These are phyloP conservation scores for Fusarium agapanthi DNA, from an alignment of 2,329 filamentous ascomycete species.

Conservation along the genomic window DNA sequence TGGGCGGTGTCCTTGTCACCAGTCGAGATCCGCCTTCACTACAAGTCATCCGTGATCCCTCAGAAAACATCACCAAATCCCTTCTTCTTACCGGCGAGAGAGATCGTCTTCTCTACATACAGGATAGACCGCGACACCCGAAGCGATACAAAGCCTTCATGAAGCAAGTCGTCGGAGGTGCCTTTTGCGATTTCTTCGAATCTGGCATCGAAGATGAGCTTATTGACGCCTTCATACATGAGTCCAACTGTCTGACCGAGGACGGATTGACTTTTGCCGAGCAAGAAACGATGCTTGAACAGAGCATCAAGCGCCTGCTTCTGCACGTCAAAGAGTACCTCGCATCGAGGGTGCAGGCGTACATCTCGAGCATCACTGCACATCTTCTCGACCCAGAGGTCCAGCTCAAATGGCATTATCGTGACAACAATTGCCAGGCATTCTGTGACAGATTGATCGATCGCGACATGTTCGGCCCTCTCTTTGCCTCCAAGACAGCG, in stretches of 20 bases:
- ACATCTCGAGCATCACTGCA: slow-evolving; percentile 42
- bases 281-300: slow-evolving; percentile 13
- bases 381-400: slow-evolving; percentile 41
- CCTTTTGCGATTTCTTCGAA: slow-evolving; percentile 45
- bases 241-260: slow-evolving; percentile 21
- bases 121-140: slow-evolving; percentile 25
- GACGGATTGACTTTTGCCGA: slow-evolving; percentile 16
- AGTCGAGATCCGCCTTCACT: slow-evolving; percentile 37
- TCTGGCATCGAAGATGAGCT: slow-evolving; percentile 38
- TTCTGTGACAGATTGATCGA: slow-evolving; percentile 50
- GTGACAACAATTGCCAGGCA: slow-evolving; percentile 48
- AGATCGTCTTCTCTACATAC: slow-evolving; percentile 26
- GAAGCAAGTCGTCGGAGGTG: slow-evolving; percentile 51
- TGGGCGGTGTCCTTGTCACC: slow-evolving; percentile 39
- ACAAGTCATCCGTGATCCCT: slow-evolving; percentile 26
- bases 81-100: slow-evolving; percentile 33
- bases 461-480: slow-evolving; percentile 37
- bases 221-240: slow-evolving; percentile 39
- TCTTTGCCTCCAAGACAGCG: slow-evolving; percentile 33
- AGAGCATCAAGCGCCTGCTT: slow-evolving; percentile 15
- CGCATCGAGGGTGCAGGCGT: slow-evolving; percentile 35
- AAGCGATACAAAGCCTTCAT: slow-evolving; percentile 50
- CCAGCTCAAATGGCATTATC: slow-evolving; percentile 43
- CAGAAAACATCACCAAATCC: slow-evolving; percentile 18
- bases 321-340: slow-evolving; percentile 39